Percentiles rank a stretch among this genome's conserved stretches.
These are phyloP conservation scores for Aethionema arabicum DNA, from an alignment of 345 rosid species.

Conservation along the genomic window DNA sequence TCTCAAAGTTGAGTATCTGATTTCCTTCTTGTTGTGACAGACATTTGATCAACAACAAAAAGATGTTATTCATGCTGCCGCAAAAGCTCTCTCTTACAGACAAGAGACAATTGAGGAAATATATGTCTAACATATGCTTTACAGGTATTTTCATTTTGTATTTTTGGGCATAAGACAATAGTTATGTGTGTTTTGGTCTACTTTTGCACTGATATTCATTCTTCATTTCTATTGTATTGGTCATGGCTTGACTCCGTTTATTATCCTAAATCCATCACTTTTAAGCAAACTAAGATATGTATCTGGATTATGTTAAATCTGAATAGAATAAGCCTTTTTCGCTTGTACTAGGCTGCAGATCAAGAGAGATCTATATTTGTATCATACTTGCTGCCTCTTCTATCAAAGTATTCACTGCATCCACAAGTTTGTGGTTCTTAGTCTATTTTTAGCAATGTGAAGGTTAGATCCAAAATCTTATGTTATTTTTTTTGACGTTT, in stretches of 20 bases:
- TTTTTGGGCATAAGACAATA: slow-evolving; percentile 20
- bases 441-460: slow-evolving; percentile 90
- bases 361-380: slow-evolving; percentile 92
- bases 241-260: slow-evolving; percentile 4
- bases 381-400: slow-evolving; percentile 85
- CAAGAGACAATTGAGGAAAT: slow-evolving; percentile 98
- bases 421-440: slow-evolving; percentile 89
- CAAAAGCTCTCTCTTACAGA: slow-evolving; percentile 92
- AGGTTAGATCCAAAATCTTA: slow-evolving; percentile 50
- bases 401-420: slow-evolving; percentile 79
- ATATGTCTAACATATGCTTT: slow-evolving; percentile 83
- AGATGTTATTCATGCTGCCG: slow-evolving; percentile 95
- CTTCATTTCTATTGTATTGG: slow-evolving; percentile 17
- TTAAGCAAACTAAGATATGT: slow-evolving; percentile 1
- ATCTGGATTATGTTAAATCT: slow-evolving; percentile 7
- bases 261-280: slow-evolving; percentile 14
- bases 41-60: slow-evolving; percentile 99
- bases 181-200: slow-evolving; percentile 5
- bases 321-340: slow-evolving; percentile 16
- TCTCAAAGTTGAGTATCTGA: too few species aligned
- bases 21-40: slow-evolving; percentile 46
- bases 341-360: slow-evolving; percentile 73
- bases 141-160: slow-evolving; percentile 54
- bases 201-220: slow-evolving; percentile 16
- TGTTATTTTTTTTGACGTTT: slow-evolving; percentile 13